Percentiles rank a stretch among this genome's conserved stretches.
phyloP scores from a whole-genome alignment of 345 rosid species.

The Zanthoxylum bungeanum region DNA sequence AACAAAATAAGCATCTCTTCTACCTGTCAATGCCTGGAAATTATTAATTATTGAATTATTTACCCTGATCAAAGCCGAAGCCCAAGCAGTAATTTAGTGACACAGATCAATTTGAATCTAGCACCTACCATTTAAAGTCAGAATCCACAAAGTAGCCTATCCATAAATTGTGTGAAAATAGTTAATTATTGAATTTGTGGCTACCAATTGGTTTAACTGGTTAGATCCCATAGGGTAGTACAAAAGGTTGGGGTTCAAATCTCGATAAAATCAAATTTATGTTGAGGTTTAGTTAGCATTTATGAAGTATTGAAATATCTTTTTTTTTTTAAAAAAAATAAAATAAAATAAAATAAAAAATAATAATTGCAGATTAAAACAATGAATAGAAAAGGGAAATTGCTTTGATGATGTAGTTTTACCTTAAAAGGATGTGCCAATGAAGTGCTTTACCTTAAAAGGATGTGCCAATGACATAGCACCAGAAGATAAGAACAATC shows the following conservation, averaged over 20 bases:
- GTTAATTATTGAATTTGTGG: too few relatives aligned
- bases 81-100: neutral
- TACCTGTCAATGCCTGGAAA: conserved; percentile 91
- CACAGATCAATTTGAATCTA: neutral
- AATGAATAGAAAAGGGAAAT: neutral
- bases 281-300: too few relatives aligned
- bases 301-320: too few relatives aligned
- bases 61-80: conserved; percentile 10
- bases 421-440: too few relatives aligned
- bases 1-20: conserved; percentile 72
- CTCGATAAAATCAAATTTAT: too few relatives aligned
- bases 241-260: too few relatives aligned
- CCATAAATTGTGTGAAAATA: too few relatives aligned
- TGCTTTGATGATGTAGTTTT: too few relatives aligned
- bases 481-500: conserved; percentile 53
- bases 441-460: conserved; percentile 52
- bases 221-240: too few relatives aligned
- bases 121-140: neutral
- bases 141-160: neutral
- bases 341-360: too few relatives aligned
- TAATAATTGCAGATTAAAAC: neutral
- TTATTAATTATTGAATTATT: conserved; percentile 60
- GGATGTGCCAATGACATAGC: conserved; percentile 54
- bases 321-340: too few relatives aligned
- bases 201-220: too few relatives aligned